Evolutionary conservation across 139 green algal species (phyloP).

Genomic region (Microglena sp.): DNA sequence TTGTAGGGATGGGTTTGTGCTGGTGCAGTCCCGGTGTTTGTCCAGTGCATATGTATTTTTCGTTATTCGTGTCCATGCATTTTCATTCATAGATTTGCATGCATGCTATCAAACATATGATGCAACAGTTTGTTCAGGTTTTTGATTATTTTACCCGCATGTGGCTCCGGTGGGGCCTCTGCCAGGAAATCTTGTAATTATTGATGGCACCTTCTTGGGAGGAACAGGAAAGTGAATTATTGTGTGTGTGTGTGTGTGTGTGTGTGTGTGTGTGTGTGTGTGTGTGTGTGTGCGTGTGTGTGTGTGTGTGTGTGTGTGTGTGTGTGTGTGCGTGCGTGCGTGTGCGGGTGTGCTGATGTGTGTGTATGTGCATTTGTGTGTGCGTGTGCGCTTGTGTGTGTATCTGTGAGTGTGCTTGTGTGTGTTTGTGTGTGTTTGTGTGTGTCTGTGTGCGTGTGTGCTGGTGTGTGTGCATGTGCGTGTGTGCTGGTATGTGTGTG

Average conservation of each 20-base stretch:
- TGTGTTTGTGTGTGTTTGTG: background rate
- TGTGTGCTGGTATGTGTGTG: background rate
- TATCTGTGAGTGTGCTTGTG: background rate
- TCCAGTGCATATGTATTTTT: too few species aligned
- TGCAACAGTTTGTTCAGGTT: too few species aligned
- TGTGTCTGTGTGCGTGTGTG: background rate
- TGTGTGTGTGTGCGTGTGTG: conserved; percentile 6
- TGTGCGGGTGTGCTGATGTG: conserved; percentile 3
- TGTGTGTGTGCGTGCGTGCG: conserved; percentile 6
- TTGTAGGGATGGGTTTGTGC: too few species aligned
- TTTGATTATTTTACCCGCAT: background rate
- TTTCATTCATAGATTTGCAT: too few species aligned
- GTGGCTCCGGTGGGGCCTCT: background rate
- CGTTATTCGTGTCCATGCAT: too few species aligned
- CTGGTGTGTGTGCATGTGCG: background rate
- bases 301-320: conserved; percentile 9
- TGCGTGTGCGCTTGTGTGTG: background rate
- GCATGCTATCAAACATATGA: too few species aligned
- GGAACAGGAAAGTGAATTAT: background rate
- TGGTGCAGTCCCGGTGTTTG: too few species aligned
- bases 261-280: conserved; percentile 5
- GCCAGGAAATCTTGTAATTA: background rate
- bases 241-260: conserved; percentile 2
- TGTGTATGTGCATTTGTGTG: conserved; percentile 3
- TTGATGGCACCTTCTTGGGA: background rate